A percentile compares a stretch with the other conserved stretches of the same genome.
phyloP scores from a whole-genome alignment of 1,139 yeast genomes.

The Zygoascus meyerae region DNA sequence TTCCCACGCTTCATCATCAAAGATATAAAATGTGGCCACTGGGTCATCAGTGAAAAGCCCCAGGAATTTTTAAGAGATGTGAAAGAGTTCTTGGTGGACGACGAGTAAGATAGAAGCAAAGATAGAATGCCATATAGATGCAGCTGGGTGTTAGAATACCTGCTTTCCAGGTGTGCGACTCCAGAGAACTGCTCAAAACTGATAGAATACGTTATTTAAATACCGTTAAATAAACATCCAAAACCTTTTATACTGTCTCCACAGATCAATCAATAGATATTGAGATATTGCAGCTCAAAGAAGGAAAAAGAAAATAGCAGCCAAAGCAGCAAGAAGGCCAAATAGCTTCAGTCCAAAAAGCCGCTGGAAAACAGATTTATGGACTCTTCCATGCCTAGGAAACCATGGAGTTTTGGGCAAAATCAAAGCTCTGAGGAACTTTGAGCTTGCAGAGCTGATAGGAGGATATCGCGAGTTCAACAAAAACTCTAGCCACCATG shows the following conservation, averaged over 20 bases:
- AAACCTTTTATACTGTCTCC: no score
- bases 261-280: no score
- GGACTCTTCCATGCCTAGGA: constrained; percentile 23
- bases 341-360: constrained; percentile 8
- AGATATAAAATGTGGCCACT: constrained; percentile 83
- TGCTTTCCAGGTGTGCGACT: no score
- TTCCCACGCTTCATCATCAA: constrained; percentile 73
- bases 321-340: not conserved
- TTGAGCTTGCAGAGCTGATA: constrained; percentile 38
- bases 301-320: not conserved
- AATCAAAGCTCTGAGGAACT: constrained; percentile 11
- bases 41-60: constrained; percentile 44
- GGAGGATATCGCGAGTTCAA: constrained; percentile 69
- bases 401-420: constrained; percentile 20
- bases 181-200: no score
- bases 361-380: constrained; percentile 16
- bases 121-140: no score
- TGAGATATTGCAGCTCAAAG: not conserved
- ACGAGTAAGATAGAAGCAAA: not conserved
- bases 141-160: no score
- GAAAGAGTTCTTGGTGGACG: constrained; percentile 18
- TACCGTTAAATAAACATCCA: no score
- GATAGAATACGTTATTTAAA: no score
- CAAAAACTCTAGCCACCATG: constrained; percentile 57
- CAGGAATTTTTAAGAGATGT: constrained; percentile 22